These are phyloP conservation scores for Naganishia vishniacii DNA, from an alignment of 768 basidiomycete genomes.

Conservation along the genomic window DNA sequence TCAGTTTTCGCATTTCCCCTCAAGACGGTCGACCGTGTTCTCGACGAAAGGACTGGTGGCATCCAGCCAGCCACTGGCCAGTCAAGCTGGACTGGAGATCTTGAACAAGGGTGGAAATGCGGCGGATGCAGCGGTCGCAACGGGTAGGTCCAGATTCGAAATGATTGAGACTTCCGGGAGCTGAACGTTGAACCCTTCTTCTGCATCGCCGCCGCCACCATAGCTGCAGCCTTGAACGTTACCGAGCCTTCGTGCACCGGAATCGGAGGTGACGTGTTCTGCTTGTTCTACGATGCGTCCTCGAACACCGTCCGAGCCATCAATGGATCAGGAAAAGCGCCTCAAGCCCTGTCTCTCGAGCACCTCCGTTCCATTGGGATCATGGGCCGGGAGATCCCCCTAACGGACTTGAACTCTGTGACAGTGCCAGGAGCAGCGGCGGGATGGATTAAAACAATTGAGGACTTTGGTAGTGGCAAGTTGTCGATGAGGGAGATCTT, in stretches of 20 bases:
- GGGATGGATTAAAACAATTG: conserved; percentile 87
- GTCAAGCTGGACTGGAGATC: conserved; percentile 86
- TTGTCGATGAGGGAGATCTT: conserved; percentile 65
- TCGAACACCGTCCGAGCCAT: conserved; percentile 76
- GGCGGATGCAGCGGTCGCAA: conserved; percentile 91
- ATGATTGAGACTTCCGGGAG: too few species aligned
- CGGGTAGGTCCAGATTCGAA: conserved; percentile 34
- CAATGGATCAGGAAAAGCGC: conserved; percentile 87
- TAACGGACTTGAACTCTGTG: conserved; percentile 80
- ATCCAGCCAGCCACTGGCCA: conserved; percentile 83
- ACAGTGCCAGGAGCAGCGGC: conserved; percentile 71
- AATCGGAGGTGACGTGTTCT: conserved; percentile 56
- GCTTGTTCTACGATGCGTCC: conserved; percentile 81
- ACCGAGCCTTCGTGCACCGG: conserved; percentile 83
- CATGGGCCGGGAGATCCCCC: conserved; percentile 63
- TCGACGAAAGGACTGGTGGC: conserved; percentile 80
- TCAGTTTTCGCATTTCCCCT: conserved; percentile 66
- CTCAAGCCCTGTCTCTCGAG: conserved; percentile 69
- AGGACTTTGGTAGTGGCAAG: conserved; percentile 72
- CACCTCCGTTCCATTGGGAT: conserved; percentile 67
- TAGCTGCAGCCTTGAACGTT: conserved; percentile 87
- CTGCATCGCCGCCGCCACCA: too few species aligned
- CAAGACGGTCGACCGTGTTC: conserved; percentile 79
- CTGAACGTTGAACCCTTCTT: too few species aligned
- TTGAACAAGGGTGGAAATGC: conserved; percentile 91